Conservation (phyloP, 768 basidiomycete species). For the Termitomyces sp. region DNA sequence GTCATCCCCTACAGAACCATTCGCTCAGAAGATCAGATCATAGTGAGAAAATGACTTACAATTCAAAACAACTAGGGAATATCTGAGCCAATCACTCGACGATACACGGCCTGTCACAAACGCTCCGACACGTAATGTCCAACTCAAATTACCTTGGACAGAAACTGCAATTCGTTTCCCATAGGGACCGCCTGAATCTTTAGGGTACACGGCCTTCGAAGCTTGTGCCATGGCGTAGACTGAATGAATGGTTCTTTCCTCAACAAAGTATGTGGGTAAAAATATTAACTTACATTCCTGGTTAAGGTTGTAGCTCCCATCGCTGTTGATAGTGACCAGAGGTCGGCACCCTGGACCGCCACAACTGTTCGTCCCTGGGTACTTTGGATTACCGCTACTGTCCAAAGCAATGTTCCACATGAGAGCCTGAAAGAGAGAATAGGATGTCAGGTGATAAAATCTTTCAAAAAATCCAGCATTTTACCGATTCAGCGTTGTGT, state of each 20-base stretch:
- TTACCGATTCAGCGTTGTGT: conserved; percentile 14
- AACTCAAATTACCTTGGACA: conserved; percentile 49
- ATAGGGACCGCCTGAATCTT: conserved; percentile 61
- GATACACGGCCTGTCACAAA: conserved; percentile 54
- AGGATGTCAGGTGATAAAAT: conserved; percentile 9
- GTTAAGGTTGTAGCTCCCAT: conserved; percentile 59
- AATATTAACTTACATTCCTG: conserved; percentile 54
- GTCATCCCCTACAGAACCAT: conserved; percentile 37
- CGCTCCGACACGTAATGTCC: conserved; percentile 61
- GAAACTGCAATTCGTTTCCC: conserved; percentile 63
- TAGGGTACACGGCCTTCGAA: conserved; percentile 67
- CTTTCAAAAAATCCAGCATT: neutral
- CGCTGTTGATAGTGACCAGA: conserved; percentile 60
- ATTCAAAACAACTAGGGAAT: conserved; percentile 72
- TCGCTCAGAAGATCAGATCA: neutral
- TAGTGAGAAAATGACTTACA: conserved; percentile 29
- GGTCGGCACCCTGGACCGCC: conserved; percentile 57
- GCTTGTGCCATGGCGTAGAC: conserved; percentile 73
- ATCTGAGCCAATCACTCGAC: conserved; percentile 53
- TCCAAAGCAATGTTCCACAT: conserved; percentile 79
- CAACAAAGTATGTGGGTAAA: neutral
- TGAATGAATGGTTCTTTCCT: conserved; percentile 14
- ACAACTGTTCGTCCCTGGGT: conserved; percentile 63
- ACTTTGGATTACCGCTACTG: conserved; percentile 53
- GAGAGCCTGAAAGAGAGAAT: conserved; percentile 19